phyloP scores from a whole-genome alignment of 2,329 filamentous ascomycete species.

The Teratosphaeria epicoccoides region DNA sequence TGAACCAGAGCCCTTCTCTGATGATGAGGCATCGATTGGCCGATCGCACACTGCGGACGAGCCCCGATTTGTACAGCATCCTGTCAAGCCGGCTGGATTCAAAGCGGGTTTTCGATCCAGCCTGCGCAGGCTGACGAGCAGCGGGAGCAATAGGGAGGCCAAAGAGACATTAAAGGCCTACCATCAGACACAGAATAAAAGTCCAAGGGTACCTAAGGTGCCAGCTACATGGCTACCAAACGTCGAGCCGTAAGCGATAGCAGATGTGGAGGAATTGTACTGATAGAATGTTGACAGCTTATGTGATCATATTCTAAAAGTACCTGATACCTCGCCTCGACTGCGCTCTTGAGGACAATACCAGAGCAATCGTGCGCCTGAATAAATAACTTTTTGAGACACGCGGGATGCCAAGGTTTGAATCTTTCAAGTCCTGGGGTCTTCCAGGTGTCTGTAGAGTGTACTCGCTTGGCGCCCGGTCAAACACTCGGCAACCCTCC shows the following conservation, averaged over 20 bases:
- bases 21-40: conserved; percentile 53
- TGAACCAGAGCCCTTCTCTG: conserved; percentile 58
- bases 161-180: conserved; percentile 29
- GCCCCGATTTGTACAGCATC: conserved; percentile 2
- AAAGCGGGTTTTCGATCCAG: conserved; percentile 41
- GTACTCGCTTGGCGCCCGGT: no score
- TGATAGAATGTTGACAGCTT: not conserved
- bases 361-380: no score
- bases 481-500: no score
- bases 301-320: not conserved
- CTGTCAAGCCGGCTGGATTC: not conserved
- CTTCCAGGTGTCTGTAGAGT: no score
- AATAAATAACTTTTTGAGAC: no score
- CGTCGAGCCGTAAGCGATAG: conserved; percentile 20
- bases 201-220: conserved; percentile 39
- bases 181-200: conserved; percentile 24
- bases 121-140: conserved; percentile 53
- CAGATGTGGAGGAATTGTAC: not conserved
- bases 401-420: no score
- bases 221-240: conserved; percentile 34
- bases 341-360: no score
- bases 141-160: conserved; percentile 29
- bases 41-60: conserved; percentile 24
- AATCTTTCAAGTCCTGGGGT: no score
- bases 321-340: no score